phyloP scores from a whole-genome alignment of 768 basidiomycete genomes.

The Lentinula aciculospora region DNA sequence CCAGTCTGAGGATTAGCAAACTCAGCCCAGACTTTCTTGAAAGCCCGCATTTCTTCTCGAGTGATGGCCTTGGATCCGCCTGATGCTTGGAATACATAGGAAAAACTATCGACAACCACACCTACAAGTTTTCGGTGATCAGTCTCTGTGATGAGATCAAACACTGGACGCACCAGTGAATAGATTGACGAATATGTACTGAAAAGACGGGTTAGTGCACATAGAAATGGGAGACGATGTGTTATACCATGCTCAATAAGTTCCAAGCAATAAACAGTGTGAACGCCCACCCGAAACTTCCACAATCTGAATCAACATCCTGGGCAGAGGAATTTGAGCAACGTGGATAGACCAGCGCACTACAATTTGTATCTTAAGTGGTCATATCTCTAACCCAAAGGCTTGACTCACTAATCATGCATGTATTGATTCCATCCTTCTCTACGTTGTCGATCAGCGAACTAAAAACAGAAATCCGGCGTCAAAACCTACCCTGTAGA shows the following conservation, averaged over 20 bases:
- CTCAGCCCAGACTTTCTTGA: constrained; percentile 92
- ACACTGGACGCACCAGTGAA: constrained; percentile 62
- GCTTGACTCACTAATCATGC: constrained; percentile 80
- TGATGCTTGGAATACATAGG: constrained; percentile 88
- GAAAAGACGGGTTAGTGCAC: neutral
- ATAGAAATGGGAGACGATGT: neutral
- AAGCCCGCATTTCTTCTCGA: constrained; percentile 87
- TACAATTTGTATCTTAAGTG: constrained; percentile 25
- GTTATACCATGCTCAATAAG: constrained; percentile 80
- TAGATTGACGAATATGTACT: constrained; percentile 97
- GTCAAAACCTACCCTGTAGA: constrained; percentile 71
- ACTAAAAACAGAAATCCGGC: neutral
- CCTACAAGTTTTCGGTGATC: constrained; percentile 25
- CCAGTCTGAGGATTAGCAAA: constrained; percentile 78
- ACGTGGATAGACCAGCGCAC: constrained; percentile 70
- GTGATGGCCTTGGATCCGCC: constrained; percentile 78
- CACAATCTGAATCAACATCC: constrained; percentile 76
- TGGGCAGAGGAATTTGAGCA: constrained; percentile 55
- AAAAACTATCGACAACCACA: constrained; percentile 95
- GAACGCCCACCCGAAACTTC: constrained; percentile 79
- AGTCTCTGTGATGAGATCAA: neutral
- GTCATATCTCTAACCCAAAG: neutral
- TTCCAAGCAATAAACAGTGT: constrained; percentile 93
- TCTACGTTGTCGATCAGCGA: constrained; percentile 31
- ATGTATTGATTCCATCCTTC: constrained; percentile 98